Percentiles rank a stretch among this genome's conserved stretches.
Conservation (phyloP, 768 basidiomycete genomes). For the Naganishia onofrii region DNA sequence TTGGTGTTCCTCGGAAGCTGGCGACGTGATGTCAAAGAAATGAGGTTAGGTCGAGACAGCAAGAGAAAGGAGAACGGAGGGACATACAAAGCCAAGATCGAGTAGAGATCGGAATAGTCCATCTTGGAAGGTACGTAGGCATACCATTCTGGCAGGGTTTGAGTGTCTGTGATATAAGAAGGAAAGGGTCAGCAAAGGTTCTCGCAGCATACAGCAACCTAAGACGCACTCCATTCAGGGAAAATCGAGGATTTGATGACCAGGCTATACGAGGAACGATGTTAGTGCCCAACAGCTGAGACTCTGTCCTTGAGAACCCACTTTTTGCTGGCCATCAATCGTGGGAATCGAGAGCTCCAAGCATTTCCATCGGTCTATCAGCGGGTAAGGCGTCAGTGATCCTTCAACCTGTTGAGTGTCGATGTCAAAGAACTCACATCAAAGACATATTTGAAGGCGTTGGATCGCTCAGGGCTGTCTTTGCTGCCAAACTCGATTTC, state of each 20-base stretch:
- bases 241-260: constrained; percentile 53
- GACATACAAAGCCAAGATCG: constrained; percentile 53
- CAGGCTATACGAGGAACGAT: constrained; percentile 36
- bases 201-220: not conserved
- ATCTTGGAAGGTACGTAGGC: constrained; percentile 53
- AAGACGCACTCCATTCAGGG: constrained; percentile 52
- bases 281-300: not conserved
- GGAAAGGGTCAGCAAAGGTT: not conserved
- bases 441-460: constrained; percentile 53
- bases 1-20: constrained; percentile 52
- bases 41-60: no score
- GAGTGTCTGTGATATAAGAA: constrained; percentile 46
- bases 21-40: no score
- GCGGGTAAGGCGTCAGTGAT: no score
- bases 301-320: constrained; percentile 30
- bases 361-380: constrained; percentile 52
- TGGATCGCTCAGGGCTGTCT: constrained; percentile 49
- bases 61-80: not conserved
- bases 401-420: no score
- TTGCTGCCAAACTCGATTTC: constrained; percentile 48
- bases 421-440: constrained; percentile 48
- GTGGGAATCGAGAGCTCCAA: constrained; percentile 53
- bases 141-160: constrained; percentile 52
- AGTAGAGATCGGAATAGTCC: constrained; percentile 53
- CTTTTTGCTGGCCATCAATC: constrained; percentile 52